Evolutionary conservation across 805 yeast genomes (phyloP).

Genomic region (Metschnikowia baotianmanensis): DNA sequence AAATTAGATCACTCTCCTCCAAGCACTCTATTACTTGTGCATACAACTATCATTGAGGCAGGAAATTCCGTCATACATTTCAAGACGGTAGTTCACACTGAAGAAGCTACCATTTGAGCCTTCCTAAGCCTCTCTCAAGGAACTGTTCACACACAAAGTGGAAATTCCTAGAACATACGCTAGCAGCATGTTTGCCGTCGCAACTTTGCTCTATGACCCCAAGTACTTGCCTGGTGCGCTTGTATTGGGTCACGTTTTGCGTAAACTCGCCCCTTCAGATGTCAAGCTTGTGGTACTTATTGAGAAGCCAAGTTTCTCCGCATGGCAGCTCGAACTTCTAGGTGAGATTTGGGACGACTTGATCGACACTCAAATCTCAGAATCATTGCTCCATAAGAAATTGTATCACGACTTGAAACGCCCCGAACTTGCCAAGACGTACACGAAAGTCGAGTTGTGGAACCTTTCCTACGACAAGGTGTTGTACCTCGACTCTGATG

Average conservation of each 20-base stretch:
- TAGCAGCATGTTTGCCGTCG: slow-evolving; percentile 21
- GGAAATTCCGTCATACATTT: no score
- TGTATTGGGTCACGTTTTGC: slow-evolving; percentile 42
- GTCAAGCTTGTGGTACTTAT: slow-evolving; percentile 32
- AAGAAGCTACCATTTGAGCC: no score
- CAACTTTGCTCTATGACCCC: slow-evolving; percentile 40
- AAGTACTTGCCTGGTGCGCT: slow-evolving; percentile 58
- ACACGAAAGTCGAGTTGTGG: slow-evolving; percentile 21
- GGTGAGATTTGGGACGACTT: slow-evolving; percentile 28
- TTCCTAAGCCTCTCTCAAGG: no score
- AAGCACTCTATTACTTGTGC: no score
- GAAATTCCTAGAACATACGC: no score
- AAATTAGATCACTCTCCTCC: no score
- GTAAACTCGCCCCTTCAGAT: slow-evolving; percentile 10
- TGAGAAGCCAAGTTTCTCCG: slow-evolving; percentile 27
- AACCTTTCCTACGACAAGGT: slow-evolving; percentile 19
- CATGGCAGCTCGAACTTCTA: slow-evolving; percentile 28
- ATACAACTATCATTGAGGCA: no score
- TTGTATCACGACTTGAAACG: slow-evolving; percentile 31
- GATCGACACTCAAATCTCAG: slow-evolving; percentile 26
- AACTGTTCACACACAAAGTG: no score
- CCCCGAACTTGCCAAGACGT: slow-evolving; percentile 20
- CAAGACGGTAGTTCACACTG: no score
- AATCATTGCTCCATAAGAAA: slow-evolving; percentile 25
- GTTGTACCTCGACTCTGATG: slow-evolving; percentile 21